A percentile compares a stretch with the other conserved stretches of the same genome.
Evolutionary conservation across 2,329 filamentous ascomycete species (phyloP).

Genomic region (Colletotrichum orbiculare): DNA sequence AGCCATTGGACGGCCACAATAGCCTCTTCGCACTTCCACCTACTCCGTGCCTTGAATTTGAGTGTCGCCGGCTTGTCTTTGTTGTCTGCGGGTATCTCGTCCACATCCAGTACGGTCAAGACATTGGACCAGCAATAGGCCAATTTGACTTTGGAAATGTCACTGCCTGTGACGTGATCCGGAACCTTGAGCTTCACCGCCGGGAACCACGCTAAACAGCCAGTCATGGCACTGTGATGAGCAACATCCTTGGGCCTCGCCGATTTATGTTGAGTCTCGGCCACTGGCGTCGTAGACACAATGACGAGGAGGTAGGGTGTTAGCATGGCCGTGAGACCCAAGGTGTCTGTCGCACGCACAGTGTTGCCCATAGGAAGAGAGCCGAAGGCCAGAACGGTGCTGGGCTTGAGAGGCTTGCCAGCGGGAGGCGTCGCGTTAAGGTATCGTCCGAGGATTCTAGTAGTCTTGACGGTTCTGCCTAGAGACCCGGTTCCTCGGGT

Average conservation of each 20-base stretch:
- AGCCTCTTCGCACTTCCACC: constrained; percentile 94
- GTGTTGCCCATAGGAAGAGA: constrained; percentile 94
- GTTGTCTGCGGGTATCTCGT: constrained; percentile 75
- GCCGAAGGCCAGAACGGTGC: constrained; percentile 92
- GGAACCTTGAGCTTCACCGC: constrained; percentile 89
- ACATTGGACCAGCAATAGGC: constrained; percentile 99
- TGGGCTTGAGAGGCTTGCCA: constrained; percentile 83
- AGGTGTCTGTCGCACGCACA: constrained; percentile 84
- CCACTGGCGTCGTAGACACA: constrained; percentile 95
- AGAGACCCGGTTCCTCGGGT: constrained; percentile 90
- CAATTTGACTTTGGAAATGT: constrained; percentile 84
- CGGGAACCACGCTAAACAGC: constrained; percentile 96
- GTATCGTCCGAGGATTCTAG: constrained; percentile 90
- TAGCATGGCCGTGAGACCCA: constrained; percentile 94
- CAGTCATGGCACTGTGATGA: constrained; percentile 91
- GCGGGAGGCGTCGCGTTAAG: constrained; percentile 73
- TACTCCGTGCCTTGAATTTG: constrained; percentile 82
- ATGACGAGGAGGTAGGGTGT: constrained; percentile 96
- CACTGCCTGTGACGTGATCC: constrained; percentile 73
- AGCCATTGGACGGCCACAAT: constrained; percentile 98
- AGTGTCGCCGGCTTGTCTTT: constrained; percentile 83
- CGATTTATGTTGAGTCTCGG: constrained; percentile 96
- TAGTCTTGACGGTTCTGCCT: constrained; percentile 87
- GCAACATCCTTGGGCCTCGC: constrained; percentile 90
- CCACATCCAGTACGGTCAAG: constrained; percentile 90